Percentiles rank a stretch among this genome's conserved stretches.
Evolutionary conservation across 1,139 yeast species (phyloP).

Genomic region (Zygoascus hellenicus): DNA sequence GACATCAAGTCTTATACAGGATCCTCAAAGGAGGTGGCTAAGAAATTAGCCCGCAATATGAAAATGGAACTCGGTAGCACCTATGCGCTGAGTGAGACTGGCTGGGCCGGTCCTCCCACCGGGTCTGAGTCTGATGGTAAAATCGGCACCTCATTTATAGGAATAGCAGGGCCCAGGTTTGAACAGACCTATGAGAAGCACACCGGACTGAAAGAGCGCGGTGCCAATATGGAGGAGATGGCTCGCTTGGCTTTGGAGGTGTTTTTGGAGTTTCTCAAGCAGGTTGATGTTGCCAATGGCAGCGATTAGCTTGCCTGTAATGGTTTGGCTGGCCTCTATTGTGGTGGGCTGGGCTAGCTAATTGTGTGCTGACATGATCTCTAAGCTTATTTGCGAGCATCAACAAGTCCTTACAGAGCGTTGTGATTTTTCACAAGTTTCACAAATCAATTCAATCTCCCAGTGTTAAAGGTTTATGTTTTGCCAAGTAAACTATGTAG

Average conservation of each 20-base stretch:
- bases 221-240: constrained; percentile 67
- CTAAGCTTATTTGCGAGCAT: too few species aligned
- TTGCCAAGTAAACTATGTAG: too few species aligned
- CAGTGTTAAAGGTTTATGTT: too few species aligned
- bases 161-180: constrained; percentile 61
- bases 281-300: neutral
- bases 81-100: constrained; percentile 76
- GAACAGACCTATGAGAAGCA: constrained; percentile 45
- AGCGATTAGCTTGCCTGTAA: too few species aligned
- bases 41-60: constrained; percentile 70
- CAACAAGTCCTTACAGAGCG: too few species aligned
- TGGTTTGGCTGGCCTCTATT: too few species aligned
- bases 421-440: too few species aligned
- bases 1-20: constrained; percentile 73
- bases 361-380: too few species aligned
- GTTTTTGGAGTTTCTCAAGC: constrained; percentile 35
- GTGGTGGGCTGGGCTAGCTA: too few species aligned
- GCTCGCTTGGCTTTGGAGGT: constrained; percentile 63
- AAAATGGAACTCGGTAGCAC: constrained; percentile 78
- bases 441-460: too few species aligned
- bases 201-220: constrained; percentile 48
- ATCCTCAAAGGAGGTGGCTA: constrained; percentile 71
- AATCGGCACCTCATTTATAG: constrained; percentile 67
- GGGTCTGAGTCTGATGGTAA: constrained; percentile 21
- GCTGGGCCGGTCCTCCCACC: constrained; percentile 74